Percentiles rank a stretch among this genome's conserved stretches.
phyloP scores from a whole-genome alignment of 495 filamentous ascomycete genomes.

The Lepidopterella palustris region DNA sequence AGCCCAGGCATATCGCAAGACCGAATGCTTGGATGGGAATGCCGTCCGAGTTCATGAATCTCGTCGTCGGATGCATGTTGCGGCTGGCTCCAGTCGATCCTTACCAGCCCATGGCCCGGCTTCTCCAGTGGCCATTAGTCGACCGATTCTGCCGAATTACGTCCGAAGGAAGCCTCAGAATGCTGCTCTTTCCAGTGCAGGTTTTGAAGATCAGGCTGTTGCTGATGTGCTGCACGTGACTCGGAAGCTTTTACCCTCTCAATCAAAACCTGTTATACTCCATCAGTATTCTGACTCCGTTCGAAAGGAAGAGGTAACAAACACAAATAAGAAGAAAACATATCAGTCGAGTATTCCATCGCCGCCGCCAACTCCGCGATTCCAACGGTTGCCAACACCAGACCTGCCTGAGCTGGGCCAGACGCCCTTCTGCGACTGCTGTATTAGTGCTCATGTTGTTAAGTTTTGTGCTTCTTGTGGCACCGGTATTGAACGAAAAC shows the following conservation, averaged over 20 bases:
- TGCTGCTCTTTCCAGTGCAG: background rate
- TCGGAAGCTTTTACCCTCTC: background rate
- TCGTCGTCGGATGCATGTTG: slow-evolving; percentile 18
- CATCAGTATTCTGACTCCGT: background rate
- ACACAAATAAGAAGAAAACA: background rate
- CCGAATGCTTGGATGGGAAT: slow-evolving; percentile 15
- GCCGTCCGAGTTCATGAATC: slow-evolving; percentile 16
- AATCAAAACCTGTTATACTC: background rate
- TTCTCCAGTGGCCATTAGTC: background rate
- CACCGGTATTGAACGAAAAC: background rate
- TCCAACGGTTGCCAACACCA: slow-evolving; percentile 26
- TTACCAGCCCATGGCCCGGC: background rate
- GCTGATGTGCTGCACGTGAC: background rate
- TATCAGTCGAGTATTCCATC: background rate
- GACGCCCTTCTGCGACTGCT: slow-evolving; percentile 26
- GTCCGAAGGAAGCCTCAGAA: background rate
- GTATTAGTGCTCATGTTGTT: slow-evolving; percentile 5
- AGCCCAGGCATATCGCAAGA: slow-evolving; percentile 11
- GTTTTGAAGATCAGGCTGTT: background rate
- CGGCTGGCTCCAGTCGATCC: background rate
- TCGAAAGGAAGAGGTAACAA: background rate
- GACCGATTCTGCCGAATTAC: background rate
- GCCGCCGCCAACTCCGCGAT: slow-evolving; percentile 27
- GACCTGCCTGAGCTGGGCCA: slow-evolving; percentile 22
- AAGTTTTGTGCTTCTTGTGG: slow-evolving; percentile 18